phyloP scores from a whole-genome alignment of 2,329 filamentous ascomycete genomes.

The Sarocladium brachiariae region DNA sequence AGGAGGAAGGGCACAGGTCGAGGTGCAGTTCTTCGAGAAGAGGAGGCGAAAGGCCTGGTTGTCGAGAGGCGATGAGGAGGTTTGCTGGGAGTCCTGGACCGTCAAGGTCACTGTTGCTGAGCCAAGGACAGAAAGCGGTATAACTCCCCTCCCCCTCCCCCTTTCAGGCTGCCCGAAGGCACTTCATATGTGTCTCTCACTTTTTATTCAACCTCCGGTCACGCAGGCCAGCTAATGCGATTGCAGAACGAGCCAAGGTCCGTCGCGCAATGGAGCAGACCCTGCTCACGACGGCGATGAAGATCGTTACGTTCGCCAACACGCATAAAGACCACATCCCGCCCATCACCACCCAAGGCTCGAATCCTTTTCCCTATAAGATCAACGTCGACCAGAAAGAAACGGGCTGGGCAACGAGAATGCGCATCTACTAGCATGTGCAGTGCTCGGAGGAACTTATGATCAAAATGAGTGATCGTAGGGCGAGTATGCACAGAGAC shows the following conservation, averaged over 20 bases:
- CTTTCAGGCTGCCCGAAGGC: no score
- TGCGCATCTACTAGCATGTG: slow-evolving; percentile 67
- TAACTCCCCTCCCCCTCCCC: slow-evolving; percentile 21
- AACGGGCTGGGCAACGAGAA: slow-evolving; percentile 68
- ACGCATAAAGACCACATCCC: slow-evolving; percentile 92
- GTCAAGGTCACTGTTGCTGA: slow-evolving; percentile 89
- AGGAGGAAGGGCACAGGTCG: slow-evolving; percentile 69
- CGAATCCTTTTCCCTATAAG: slow-evolving; percentile 92
- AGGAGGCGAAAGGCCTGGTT: slow-evolving; percentile 72
- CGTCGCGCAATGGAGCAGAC: slow-evolving; percentile 87
- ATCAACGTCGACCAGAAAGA: slow-evolving; percentile 82
- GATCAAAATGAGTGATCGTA: no score
- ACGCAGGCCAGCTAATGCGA: background rate
- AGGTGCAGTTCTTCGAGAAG: slow-evolving; percentile 93
- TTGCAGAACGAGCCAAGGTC: slow-evolving; percentile 74
- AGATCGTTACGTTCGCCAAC: slow-evolving; percentile 83
- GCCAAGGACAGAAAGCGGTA: slow-evolving; percentile 81
- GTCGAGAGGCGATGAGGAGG: slow-evolving; percentile 78
- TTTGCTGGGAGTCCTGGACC: slow-evolving; percentile 96
- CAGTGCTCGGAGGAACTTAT: no score
- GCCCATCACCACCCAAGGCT: slow-evolving; percentile 87
- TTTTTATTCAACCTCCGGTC: background rate
- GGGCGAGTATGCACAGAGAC: no score
- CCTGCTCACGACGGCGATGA: slow-evolving; percentile 78
- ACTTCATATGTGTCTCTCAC: no score